Base-by-base conservation (phyloP, 177 flowering plant species). In the Vitis hybrid region DNA sequence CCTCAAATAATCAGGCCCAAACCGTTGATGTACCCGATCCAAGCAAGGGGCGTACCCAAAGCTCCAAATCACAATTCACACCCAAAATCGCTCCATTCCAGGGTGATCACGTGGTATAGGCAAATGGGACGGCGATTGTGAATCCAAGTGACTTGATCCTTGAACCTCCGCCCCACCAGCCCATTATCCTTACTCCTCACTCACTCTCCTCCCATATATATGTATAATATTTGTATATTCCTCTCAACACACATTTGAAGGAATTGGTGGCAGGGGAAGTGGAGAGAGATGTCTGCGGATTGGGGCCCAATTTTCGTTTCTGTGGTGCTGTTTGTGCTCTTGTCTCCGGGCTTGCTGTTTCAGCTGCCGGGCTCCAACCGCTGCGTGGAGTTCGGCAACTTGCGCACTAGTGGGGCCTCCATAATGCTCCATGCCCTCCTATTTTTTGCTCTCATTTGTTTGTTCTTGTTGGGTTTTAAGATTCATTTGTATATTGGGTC, bases 281-380 rank as follows among this genome's bases (percentile, higher is more conserved):
- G 27, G 48, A 49, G 11, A 11, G 17, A 55, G 67, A 21, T 27
- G 30, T 27, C 30, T 27, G 30, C 73, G 20, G 81, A 84, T 50
- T 84, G 88, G 88, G 88, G 83, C 4, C 88, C 86, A 13, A 74
- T 85, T 11, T 65, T 83, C 15, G 81, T 85, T 13, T 78, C 87
- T 1, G 85, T 79, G 73, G 59, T 85, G 58, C 74, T 85, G 75
- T 85, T 82, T 54, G 80, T 85, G 69, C 68, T 85, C 69, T 56
- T 85, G 21, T 60, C 85, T 6, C 87, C 86, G 12, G 88, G 88
- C 4, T 69, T 85, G 67, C 68, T 85, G 70, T 85, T 80, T 55
- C 89, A 84, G 77, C 9, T 85, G 6, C 89, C 87, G 2, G 87
- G 84, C 2, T 66, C 48, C 5, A 57, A 60, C 9, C n/a, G 82